Conservation (phyloP, 441 rosid species). For the Croton laevigatus region DNA sequence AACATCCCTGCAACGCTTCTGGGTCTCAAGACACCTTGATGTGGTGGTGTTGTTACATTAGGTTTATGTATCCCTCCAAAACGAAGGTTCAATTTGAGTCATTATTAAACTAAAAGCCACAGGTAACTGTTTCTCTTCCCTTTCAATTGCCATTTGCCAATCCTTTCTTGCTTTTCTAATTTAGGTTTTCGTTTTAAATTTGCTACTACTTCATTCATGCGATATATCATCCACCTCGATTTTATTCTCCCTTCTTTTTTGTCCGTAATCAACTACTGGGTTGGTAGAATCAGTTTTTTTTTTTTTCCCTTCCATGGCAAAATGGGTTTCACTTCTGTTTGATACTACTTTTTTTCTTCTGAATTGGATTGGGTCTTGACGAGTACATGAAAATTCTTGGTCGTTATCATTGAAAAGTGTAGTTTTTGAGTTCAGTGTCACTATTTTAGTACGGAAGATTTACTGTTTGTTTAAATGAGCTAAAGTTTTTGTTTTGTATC, state of each 20-base stretch:
- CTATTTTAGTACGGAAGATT: neutral
- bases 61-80: neutral
- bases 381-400: neutral
- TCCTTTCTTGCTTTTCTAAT: neutral
- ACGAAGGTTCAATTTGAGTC: neutral
- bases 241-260: neutral
- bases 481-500: neutral
- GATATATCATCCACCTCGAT: neutral
- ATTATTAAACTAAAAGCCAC: neutral
- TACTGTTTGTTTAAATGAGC: neutral
- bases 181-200: neutral
- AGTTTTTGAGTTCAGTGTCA: neutral
- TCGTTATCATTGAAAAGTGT: neutral
- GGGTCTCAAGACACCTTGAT: too few species aligned
- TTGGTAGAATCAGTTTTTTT: neutral
- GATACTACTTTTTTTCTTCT: neutral
- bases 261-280: neutral
- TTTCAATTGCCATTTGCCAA: neutral
- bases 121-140: neutral
- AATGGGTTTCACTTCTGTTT: constrained; percentile 2
- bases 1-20: neutral
- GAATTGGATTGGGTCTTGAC: neutral
- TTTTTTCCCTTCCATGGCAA: neutral
- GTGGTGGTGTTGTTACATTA: too few species aligned
- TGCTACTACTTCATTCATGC: neutral